Evolutionary conservation across 176 grass and related monocot genomes (phyloP).

Genomic region (Tillandsia leiboldiana): DNA sequence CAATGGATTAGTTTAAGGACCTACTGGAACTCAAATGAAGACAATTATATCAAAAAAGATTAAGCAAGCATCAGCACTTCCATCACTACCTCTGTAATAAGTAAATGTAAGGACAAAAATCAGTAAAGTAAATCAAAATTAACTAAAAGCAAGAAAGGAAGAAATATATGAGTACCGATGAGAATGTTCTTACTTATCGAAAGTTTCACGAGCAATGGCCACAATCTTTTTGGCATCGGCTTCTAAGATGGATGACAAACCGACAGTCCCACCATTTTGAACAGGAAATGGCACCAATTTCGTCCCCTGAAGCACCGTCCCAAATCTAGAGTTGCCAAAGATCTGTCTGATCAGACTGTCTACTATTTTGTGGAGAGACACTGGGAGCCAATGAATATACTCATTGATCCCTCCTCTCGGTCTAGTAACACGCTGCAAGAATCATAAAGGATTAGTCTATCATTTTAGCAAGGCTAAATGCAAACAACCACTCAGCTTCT

Average conservation of each 20-base stretch:
- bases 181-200: constrained; percentile 57
- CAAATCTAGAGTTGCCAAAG: constrained; percentile 59
- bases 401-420: constrained; percentile 80
- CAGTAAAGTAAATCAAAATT: not conserved
- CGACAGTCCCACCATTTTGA: constrained; percentile 24
- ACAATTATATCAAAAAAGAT: too few relatives aligned
- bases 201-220: constrained; percentile 45
- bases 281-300: constrained; percentile 31
- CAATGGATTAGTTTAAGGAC: too few relatives aligned
- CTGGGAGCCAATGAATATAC: constrained; percentile 61
- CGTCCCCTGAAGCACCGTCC: constrained; percentile 39
- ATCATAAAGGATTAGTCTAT: not conserved
- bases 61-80: too few relatives aligned
- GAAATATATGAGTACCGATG: not conserved
- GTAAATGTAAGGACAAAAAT: not conserved
- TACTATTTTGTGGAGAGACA: constrained; percentile 62
- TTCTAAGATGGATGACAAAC: constrained; percentile 66
- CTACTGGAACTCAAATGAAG: too few relatives aligned
- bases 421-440: constrained; percentile 66
- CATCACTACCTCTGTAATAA: too few relatives aligned
- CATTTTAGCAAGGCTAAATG: not conserved
- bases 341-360: constrained; percentile 57
- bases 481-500: not conserved
- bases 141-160: not conserved
- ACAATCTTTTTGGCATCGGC: constrained; percentile 70